These are phyloP conservation scores for Leccinum sublutescens DNA, from an alignment of 768 basidiomycete genomes.

Conservation along the genomic window DNA sequence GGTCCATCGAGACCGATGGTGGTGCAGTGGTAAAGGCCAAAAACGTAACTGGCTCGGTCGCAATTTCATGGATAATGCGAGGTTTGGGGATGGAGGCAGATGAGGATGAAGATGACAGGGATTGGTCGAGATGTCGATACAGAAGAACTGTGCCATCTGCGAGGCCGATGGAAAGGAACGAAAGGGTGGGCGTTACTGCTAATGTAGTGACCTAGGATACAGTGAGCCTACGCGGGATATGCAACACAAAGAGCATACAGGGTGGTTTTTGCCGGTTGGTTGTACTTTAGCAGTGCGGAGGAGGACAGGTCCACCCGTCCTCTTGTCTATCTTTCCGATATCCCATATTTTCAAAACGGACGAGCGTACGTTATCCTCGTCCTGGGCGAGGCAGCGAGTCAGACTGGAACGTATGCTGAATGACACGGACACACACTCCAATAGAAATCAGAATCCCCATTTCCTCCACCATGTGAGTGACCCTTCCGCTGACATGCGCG, in stretches of 20 bases:
- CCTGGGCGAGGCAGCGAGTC: constrained; percentile 43
- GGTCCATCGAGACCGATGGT: constrained; percentile 23
- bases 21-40: constrained; percentile 69
- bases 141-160: constrained; percentile 92
- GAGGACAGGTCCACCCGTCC: constrained; percentile 56
- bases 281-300: constrained; percentile 78
- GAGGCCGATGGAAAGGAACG: constrained; percentile 90
- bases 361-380: constrained; percentile 66
- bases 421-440: constrained; percentile 56
- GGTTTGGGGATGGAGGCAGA: constrained; percentile 84
- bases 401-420: constrained; percentile 1
- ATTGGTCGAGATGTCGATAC: constrained; percentile 90
- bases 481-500: constrained; percentile 74
- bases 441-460: constrained; percentile 83
- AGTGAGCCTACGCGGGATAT: not conserved
- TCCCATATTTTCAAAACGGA: constrained; percentile 90
- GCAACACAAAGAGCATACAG: constrained; percentile 41
- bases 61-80: constrained; percentile 77
- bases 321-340: constrained; percentile 66
- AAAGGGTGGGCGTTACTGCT: constrained; percentile 72
- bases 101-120: constrained; percentile 62
- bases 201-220: constrained; percentile 64
- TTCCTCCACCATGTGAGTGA: constrained; percentile 84
- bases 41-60: constrained; percentile 88
- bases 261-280: constrained; percentile 73